Evolutionary conservation across 768 basidiomycete genomes (phyloP), one percentile per base, ranked within the genome.

Genomic region (Pisolithus sp.): DNA sequence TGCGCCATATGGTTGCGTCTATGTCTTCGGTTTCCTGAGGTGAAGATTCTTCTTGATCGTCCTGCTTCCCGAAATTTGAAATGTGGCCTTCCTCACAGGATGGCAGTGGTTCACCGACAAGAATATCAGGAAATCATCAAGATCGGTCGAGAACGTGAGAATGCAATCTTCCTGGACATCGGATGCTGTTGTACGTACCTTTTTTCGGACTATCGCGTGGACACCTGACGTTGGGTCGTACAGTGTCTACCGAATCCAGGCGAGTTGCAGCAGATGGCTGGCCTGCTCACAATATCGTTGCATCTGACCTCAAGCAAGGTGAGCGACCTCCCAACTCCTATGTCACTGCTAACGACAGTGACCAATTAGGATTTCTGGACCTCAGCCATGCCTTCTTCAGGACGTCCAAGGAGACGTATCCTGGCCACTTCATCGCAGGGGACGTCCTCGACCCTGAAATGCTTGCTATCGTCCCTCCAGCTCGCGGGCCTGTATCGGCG

Each of bases 351-450:
- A 10, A 17, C 23, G 12, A 4, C 38, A 0, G 4, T 36, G 5
- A 24, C 21, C 20, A 36, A 40, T 18, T 42, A 84, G 83, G 65
- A 2, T 85, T 79, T 53, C 80, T 79, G 76, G 69, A 77, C 2
- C 63, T 77, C 7, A 82, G 83, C 1, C 82, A 86, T 51, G 72
- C 76, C 28, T 69, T 87, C 17, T 88, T 85, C 71, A 76, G 64
- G 39, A 74, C 78, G 2, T 79, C 76, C 0, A 73, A 76, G 0
- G 71, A 71, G 39, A 69, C 74, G 0, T 85, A 81, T 59, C 78
- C 81, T 15, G 42, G 15, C 73, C 62, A 64, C 0, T 83, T 86
- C 61, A 51, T 86, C 23, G 58, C 71, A 1, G 85, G 84, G 1
- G 76, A 86, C 52, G 71, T 66, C 0, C 76, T 86, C 37, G 74